Evolutionary conservation across 345 rosid species (phyloP).

Genomic region (Brassica nigra): DNA sequence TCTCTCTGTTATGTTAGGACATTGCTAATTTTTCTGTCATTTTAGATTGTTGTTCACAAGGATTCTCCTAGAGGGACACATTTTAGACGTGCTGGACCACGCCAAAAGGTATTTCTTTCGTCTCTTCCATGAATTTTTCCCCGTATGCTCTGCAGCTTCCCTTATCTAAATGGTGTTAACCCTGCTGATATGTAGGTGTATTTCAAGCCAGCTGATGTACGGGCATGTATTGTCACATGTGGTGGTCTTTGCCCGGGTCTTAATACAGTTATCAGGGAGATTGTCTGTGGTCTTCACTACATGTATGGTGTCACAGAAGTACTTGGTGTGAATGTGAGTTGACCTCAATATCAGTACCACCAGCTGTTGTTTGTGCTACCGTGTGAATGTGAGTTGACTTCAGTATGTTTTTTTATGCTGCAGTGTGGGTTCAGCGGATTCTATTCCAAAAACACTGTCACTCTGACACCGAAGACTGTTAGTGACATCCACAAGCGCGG

Average conservation of each 20-base stretch:
- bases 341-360: constrained; percentile 39
- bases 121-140: not conserved
- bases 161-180: not conserved
- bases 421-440: constrained; percentile 95
- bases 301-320: constrained; percentile 84
- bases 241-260: constrained; percentile 97
- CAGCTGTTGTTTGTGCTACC: not conserved
- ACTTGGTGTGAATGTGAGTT: constrained; percentile 77
- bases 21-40: not conserved
- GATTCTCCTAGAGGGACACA: constrained; percentile 79
- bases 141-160: not conserved
- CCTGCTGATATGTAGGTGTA: constrained; percentile 52
- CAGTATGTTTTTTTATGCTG: too few species aligned
- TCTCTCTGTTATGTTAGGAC: not conserved
- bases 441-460: constrained; percentile 73
- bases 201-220: constrained; percentile 74
- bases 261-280: constrained; percentile 94
- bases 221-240: constrained; percentile 89
- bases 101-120: constrained; percentile 63
- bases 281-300: constrained; percentile 69
- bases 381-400: constrained; percentile 65
- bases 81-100: constrained; percentile 95
- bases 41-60: constrained; percentile 77
- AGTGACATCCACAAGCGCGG: constrained; percentile 95
- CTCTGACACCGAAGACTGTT: constrained; percentile 63